Evolutionary conservation across 495 filamentous ascomycete genomes (phyloP), one percentile per base, ranked within the genome.

Genomic region (Penicillium bovifimosum): DNA sequence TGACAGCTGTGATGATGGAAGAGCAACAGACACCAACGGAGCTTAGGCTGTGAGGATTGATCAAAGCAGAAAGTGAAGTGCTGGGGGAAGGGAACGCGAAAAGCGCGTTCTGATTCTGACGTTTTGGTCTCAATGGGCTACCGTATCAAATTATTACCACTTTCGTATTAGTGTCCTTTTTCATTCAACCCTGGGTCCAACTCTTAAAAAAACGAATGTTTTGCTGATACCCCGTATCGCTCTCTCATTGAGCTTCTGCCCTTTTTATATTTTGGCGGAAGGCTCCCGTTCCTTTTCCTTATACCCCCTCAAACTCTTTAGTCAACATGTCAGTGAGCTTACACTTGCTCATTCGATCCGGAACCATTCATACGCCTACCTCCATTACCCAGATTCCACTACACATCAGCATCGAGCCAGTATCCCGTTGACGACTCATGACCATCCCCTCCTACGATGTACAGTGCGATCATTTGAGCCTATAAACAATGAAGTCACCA

Each of bases 61-160:
- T 17, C 10, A 35, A 26, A 50, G 36, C 16, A 33, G 39, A 47
- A 52, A 52, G 34, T 41, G 42, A 42, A 29, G 41, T 41, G 47
- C 52, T 43, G 46, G 46, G 33, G 51, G n/a, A 47, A 36, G 52
- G 11, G 35, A 53, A 66, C 63, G 63, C 63, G 63, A 64, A 66
- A 66, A 66, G 56, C 63, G 63, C 63, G 60, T 66, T 66, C 57
- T 51, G 43, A 44, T 51, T 29, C 11, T 44, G n/a, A n/a, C n/a
- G n/a, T n/a, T 33, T 45, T n/a, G 53, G 54, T 32, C 35, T 13
- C 38, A 52, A 18, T 38, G 34, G 56, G 11, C 14, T 41, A 33
- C 62, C 59, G 62, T 60, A 54, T 33, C 50, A 49, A 52, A 61
- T 50, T 63, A 59, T 64, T 59, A 26, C 63, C 61, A 49, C 17